These are phyloP conservation scores for Penicillium sp. DNA, from an alignment of 2,329 filamentous ascomycete species.

Conservation along the genomic window DNA sequence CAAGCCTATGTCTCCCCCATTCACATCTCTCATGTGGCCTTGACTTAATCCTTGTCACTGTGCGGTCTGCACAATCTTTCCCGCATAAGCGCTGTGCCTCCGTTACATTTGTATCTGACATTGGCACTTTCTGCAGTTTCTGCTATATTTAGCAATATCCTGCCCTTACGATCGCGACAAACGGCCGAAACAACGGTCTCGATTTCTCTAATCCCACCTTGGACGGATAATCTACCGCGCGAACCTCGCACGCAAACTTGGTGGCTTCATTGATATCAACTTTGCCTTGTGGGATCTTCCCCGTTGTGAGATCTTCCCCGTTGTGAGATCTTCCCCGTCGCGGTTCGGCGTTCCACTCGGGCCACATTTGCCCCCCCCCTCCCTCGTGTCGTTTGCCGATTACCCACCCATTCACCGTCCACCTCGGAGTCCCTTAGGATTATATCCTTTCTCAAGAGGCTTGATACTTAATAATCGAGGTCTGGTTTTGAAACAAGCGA, in stretches of 20 bases:
- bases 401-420: constrained; percentile 7
- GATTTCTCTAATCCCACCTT: constrained; percentile 8
- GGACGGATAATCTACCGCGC: neutral
- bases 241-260: neutral
- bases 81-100: constrained; percentile 21
- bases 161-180: constrained; percentile 24
- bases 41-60: constrained; percentile 1
- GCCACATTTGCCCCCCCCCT: constrained; percentile 12
- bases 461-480: neutral
- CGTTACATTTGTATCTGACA: constrained; percentile 29
- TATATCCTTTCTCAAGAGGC: neutral
- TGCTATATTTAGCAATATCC: constrained; percentile 40
- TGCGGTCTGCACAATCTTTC: constrained; percentile 4
- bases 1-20: constrained; percentile 8
- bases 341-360: constrained; percentile 13
- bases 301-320: no score
- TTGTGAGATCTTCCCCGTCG: constrained; percentile 11
- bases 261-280: constrained; percentile 1
- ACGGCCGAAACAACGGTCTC: constrained; percentile 22
- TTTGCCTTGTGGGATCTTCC: constrained; percentile 12
- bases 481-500: neutral
- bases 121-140: constrained; percentile 26
- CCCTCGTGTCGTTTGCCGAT: constrained; percentile 11
- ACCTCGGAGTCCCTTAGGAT: constrained; percentile 2
- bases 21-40: constrained; percentile 1